Evolutionary conservation across 1,139 yeast species (phyloP).

Genomic region (Sugiyamaella sp.): DNA sequence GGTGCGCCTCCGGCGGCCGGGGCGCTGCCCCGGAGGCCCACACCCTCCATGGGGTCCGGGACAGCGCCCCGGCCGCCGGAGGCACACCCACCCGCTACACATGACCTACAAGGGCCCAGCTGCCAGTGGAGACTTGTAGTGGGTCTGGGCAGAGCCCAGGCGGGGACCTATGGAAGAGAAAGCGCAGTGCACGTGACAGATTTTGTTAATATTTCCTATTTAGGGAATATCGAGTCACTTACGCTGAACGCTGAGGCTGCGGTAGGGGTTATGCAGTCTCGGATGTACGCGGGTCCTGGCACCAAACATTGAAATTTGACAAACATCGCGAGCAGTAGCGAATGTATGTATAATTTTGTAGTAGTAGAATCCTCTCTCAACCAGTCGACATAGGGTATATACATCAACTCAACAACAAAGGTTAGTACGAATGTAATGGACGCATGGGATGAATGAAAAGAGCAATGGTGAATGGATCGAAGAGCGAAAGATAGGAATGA

Average conservation of each 20-base stretch:
- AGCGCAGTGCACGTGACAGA: conserved; percentile 7
- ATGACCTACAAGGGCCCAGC: too few species aligned
- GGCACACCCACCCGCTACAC: too few species aligned
- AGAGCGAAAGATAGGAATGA: not conserved
- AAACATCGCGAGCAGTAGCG: conserved; percentile 4
- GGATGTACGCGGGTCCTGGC: conserved; percentile 6
- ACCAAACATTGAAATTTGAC: conserved; percentile 15
- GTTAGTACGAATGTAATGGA: conserved; percentile 13
- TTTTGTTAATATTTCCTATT: not conserved
- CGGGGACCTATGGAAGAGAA: not conserved
- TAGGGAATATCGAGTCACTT: conserved; percentile 8
- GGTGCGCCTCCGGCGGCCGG: too few species aligned
- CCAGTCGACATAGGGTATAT: conserved; percentile 20
- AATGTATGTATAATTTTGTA: conserved; percentile 10
- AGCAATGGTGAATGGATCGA: not conserved
- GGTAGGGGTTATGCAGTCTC: conserved; percentile 1
- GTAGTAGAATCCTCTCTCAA: conserved; percentile 15
- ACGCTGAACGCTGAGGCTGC: not conserved
- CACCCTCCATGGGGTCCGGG: too few species aligned
- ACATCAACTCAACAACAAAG: conserved; percentile 20
- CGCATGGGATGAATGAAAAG: not conserved
- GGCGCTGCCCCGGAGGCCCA: too few species aligned
- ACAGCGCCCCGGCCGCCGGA: too few species aligned
- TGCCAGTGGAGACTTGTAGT: too few species aligned
- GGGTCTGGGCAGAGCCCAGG: not conserved